Percentiles rank a stretch among this genome's conserved stretches.
Evolutionary conservation across 495 filamentous ascomycete species (phyloP).

Genomic region (Penicillium pulvis): DNA sequence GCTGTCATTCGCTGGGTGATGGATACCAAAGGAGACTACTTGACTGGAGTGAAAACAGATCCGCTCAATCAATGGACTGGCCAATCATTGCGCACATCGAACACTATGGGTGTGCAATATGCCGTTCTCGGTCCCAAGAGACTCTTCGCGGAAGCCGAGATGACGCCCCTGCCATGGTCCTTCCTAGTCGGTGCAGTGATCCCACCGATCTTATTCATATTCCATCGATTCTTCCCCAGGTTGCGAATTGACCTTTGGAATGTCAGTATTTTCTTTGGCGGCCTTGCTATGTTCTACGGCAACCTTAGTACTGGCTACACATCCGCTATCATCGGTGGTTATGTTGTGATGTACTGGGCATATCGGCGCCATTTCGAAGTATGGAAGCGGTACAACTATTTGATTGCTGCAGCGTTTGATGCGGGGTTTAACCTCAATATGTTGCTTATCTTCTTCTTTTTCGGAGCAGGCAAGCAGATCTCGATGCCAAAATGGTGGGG

Average conservation of each 20-base stretch:
- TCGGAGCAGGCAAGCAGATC: conserved; percentile 53
- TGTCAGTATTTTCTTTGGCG: conserved; percentile 53
- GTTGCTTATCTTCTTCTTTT: conserved; percentile 58
- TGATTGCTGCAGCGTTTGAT: conserved; percentile 58
- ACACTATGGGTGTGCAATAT: conserved; percentile 57
- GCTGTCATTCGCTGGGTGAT: conserved; percentile 50
- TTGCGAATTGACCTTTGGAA: conserved; percentile 58
- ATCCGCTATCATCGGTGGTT: conserved; percentile 57
- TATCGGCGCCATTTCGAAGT: conserved; percentile 54
- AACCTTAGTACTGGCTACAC: conserved; percentile 55
- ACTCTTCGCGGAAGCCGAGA: conserved; percentile 53
- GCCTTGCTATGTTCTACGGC: conserved; percentile 37
- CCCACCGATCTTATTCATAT: conserved; percentile 48
- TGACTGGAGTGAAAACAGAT: conserved; percentile 51
- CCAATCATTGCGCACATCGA: conserved; percentile 44
- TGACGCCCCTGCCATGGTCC: conserved; percentile 53
- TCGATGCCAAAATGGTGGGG: conserved; percentile 62
- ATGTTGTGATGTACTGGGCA: conserved; percentile 57
- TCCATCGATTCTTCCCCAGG: conserved; percentile 51
- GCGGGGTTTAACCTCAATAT: conserved; percentile 60
- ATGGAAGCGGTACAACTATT: conserved; percentile 59
- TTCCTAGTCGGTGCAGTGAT: conserved; percentile 56
- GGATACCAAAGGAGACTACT: conserved; percentile 52
- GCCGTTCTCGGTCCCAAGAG: conserved; percentile 55
- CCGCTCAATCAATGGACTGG: conserved; percentile 60